phyloP scores from a whole-genome alignment of 2,329 filamentous ascomycete species.

The Truncatella angustata region DNA sequence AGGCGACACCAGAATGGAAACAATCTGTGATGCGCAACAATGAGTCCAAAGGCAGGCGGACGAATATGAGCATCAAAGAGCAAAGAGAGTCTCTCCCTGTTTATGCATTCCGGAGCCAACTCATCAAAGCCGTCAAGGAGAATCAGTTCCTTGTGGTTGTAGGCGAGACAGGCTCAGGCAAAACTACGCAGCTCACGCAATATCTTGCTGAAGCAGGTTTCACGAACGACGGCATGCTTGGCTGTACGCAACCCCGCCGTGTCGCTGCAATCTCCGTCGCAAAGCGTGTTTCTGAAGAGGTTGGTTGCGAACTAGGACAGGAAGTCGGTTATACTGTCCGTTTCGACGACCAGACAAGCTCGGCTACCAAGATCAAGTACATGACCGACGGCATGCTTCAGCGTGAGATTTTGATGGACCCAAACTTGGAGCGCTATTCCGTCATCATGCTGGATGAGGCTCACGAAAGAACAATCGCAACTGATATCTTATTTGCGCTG shows the following conservation, averaged over 20 bases:
- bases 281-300: slow-evolving; percentile 93
- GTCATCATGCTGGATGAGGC: slow-evolving; percentile 98
- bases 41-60: slow-evolving; percentile 79
- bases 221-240: slow-evolving; percentile 82
- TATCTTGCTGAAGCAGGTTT: slow-evolving; percentile 93
- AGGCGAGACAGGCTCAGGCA: slow-evolving; percentile 94
- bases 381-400: slow-evolving; percentile 99
- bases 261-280: slow-evolving; percentile 97
- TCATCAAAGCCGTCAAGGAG: slow-evolving; percentile 81
- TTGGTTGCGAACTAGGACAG: slow-evolving; percentile 84
- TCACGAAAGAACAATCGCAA: slow-evolving; percentile 94
- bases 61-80: slow-evolving; percentile 89
- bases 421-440: slow-evolving; percentile 84
- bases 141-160: slow-evolving; percentile 96
- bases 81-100: slow-evolving; percentile 89
- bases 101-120: slow-evolving; percentile 80
- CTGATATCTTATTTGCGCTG: slow-evolving; percentile 90
- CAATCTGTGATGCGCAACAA: slow-evolving; percentile 76
- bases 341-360: slow-evolving; percentile 90
- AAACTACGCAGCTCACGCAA: slow-evolving; percentile 94
- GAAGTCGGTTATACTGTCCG: slow-evolving; percentile 97
- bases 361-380: slow-evolving; percentile 93
- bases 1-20: slow-evolving; percentile 90
- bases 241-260: slow-evolving; percentile 94
- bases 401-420: slow-evolving; percentile 90